phyloP scores from a whole-genome alignment of 2,329 filamentous ascomycete genomes.

The Spiromastix sp. region DNA sequence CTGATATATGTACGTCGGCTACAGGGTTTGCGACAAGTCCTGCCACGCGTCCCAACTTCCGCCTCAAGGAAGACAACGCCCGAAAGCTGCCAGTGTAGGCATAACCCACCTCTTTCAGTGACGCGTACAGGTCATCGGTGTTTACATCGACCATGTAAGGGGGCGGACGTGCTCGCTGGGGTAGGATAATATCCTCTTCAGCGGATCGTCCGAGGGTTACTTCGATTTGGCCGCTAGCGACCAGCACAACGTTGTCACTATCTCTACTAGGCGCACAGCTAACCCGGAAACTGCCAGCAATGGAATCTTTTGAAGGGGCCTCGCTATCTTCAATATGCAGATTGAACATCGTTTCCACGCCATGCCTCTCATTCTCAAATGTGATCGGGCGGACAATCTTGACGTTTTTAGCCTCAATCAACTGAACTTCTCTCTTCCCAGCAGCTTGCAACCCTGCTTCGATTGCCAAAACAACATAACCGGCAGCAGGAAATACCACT shows the following conservation, averaged over 20 bases:
- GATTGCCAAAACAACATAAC: constrained; percentile 16
- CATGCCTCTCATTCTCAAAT: constrained; percentile 9
- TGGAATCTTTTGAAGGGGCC: background rate
- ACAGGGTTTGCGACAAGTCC: background rate
- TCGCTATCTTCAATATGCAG: background rate
- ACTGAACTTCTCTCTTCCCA: background rate
- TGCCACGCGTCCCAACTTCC: constrained; percentile 8
- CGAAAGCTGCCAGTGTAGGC: constrained; percentile 13
- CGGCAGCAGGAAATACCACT: constrained; percentile 21
- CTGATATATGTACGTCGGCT: background rate
- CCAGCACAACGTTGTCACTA: background rate
- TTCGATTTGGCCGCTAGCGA: constrained; percentile 3
- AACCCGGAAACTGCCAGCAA: constrained; percentile 2
- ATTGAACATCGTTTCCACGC: constrained; percentile 3
- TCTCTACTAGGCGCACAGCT: constrained; percentile 1
- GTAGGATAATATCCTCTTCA: background rate
- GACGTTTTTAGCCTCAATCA: constrained; percentile 14
- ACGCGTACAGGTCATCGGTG: constrained; percentile 11
- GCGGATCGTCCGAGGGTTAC: background rate
- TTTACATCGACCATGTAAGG: constrained; percentile 2
- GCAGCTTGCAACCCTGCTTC: constrained; percentile 14
- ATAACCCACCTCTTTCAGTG: constrained; percentile 13
- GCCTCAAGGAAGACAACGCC: constrained; percentile 8
- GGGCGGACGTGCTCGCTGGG: background rate
- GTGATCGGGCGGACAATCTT: constrained; percentile 11